Percentiles rank a stretch among this genome's conserved stretches.
phyloP scores from a whole-genome alignment of 805 yeast genomes.

The Starmerella floris region DNA sequence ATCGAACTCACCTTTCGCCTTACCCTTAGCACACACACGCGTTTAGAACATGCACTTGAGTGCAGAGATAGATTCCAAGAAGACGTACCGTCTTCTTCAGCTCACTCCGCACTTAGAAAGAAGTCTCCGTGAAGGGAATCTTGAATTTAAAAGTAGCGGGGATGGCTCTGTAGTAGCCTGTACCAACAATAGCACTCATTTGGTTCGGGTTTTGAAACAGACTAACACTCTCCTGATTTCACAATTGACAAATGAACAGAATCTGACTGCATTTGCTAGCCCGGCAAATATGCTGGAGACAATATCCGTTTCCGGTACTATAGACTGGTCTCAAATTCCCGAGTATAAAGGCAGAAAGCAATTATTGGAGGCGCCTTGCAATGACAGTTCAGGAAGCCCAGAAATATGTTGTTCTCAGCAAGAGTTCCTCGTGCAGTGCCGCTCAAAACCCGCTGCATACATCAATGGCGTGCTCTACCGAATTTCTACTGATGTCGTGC shows the following conservation, averaged over 20 bases:
- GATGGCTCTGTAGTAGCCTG: constrained; percentile 14
- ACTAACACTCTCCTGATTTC: constrained; percentile 65
- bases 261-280: constrained; percentile 13
- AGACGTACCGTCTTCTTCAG: constrained; percentile 16
- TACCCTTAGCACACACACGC: no score
- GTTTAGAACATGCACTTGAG: not conserved
- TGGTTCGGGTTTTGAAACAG: constrained; percentile 38
- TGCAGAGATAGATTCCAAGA: not conserved
- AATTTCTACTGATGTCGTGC: constrained; percentile 22
- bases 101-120: constrained; percentile 23
- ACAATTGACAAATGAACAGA: constrained; percentile 11
- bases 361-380: not conserved
- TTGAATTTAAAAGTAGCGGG: constrained; percentile 8
- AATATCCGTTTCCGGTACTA: constrained; percentile 6
- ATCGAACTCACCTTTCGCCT: no score
- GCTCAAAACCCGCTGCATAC: constrained; percentile 41
- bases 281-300: constrained; percentile 22
- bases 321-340: constrained; percentile 21
- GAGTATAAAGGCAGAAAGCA: constrained; percentile 8
- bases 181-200: constrained; percentile 15
- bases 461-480: constrained; percentile 35
- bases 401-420: constrained; percentile 30
- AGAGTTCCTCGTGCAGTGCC: constrained; percentile 46
- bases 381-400: not conserved
- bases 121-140: constrained; percentile 15